Conservation (phyloP, 805 yeast species). For the Wickerhamia fluorescens region DNA sequence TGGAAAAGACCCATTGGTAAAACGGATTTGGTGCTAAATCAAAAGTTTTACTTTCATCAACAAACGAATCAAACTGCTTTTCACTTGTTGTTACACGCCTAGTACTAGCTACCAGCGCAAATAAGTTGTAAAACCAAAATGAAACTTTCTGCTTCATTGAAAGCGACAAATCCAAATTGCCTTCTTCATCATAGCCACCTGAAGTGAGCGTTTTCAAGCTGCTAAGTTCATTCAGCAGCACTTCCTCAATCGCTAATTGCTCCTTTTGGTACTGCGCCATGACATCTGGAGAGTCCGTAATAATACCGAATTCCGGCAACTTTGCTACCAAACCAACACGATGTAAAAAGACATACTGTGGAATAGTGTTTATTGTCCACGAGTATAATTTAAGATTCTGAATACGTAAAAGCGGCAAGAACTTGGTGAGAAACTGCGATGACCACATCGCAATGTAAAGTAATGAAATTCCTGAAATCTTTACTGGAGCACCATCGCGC, state of each 20-base stretch:
- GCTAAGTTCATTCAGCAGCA: conserved; percentile 1
- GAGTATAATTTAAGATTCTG: conserved; percentile 27
- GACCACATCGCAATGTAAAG: conserved; percentile 35
- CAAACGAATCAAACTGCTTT: conserved; percentile 12
- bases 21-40: conserved; percentile 8
- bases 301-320: conserved; percentile 27
- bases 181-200: conserved; percentile 5
- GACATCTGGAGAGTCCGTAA: conserved; percentile 29
- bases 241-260: conserved; percentile 1
- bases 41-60: conserved; percentile 13
- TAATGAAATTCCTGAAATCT: conserved; percentile 29
- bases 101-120: conserved; percentile 6
- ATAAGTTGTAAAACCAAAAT: conserved; percentile 7
- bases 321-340: conserved; percentile 17
- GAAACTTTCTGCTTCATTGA: conserved; percentile 11
- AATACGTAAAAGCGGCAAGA: conserved; percentile 27
- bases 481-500: conserved; percentile 10
- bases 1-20: conserved; percentile 13
- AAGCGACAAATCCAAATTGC: conserved; percentile 5
- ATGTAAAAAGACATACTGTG: conserved; percentile 28
- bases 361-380: conserved; percentile 34
- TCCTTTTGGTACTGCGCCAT: conserved; percentile 17
- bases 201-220: conserved; percentile 4
- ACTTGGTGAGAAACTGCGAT: conserved; percentile 23
- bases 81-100: conserved; percentile 11